These are phyloP conservation scores for Blastocystis hominis DNA, from an alignment of 352 stramenopile genomes.

Conservation along the genomic window DNA sequence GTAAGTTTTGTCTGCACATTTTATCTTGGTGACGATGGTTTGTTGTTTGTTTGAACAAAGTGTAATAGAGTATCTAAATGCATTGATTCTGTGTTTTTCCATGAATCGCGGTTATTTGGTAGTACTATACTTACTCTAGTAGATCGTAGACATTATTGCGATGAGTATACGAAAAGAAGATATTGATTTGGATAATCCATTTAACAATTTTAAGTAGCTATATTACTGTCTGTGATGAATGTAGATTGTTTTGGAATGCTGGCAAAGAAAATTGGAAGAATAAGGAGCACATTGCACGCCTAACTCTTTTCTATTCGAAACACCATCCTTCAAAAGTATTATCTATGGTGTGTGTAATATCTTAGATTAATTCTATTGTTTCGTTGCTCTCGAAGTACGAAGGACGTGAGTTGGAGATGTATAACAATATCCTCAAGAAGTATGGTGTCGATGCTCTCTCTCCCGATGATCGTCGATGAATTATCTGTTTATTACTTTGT, in stretches of 20 bases:
- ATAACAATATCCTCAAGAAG: conserved; percentile 34
- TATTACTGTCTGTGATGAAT: neutral
- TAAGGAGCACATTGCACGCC: conserved; percentile 20
- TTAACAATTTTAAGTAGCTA: conserved; percentile 12
- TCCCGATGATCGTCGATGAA: neutral
- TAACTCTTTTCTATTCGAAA: conserved; percentile 8
- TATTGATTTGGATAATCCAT: conserved; percentile 20
- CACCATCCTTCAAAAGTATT: conserved; percentile 15
- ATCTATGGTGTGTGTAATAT: neutral
- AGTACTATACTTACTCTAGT: too few species aligned
- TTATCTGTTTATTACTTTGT: neutral
- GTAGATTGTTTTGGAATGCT: conserved; percentile 14
- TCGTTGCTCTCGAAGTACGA: neutral
- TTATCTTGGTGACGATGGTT: too few species aligned
- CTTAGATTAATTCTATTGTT: neutral
- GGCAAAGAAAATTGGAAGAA: conserved; percentile 30
- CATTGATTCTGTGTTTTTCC: too few species aligned
- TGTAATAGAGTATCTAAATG: too few species aligned
- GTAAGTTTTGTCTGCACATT: too few species aligned
- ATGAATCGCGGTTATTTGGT: too few species aligned
- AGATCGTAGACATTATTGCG: too few species aligned
- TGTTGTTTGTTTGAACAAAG: too few species aligned
- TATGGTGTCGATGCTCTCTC: conserved; percentile 16
- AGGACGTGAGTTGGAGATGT: neutral
- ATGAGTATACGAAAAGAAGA: conserved; percentile 50